Evolutionary conservation across 2,329 filamentous ascomycete genomes (phyloP), one percentile per base, ranked within the genome.

Genomic region (Curvularia lunata): DNA sequence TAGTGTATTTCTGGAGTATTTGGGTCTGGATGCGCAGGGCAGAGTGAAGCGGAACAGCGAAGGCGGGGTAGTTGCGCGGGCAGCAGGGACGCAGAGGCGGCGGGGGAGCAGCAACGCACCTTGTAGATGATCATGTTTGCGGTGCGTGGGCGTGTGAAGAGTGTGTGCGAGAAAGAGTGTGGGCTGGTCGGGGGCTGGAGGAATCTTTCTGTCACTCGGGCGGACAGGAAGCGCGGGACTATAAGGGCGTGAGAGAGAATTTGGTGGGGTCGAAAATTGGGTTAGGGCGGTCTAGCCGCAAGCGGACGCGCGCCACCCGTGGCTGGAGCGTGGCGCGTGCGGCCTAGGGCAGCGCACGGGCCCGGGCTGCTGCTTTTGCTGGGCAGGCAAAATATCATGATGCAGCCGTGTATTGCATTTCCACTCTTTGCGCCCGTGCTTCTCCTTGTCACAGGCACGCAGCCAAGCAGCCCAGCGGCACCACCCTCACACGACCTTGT

Each of bases 91-190:
- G 38, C 13, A 41, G 61, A n/a, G 21, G 23, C 21, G 32, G 34
- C 34, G 23, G 47, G n/a, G 53, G 23, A 48, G 48, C 52, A 42
- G 52, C 19, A 43, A 65, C 79, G 59, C 62, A 85, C 83, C 79
- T 84, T 85, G 80, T 76, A 85, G 73, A 85, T 85, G 66, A 85
- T 83, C 83, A 85, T 85, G 62, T 54, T 52, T 43, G 52, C 56
- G 57, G 58, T 43, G 49, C 42, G 45, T 51, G 56, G 64, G 56
- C 25, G 48, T 47, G 28, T 41, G 50, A 32, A 27, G 32, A 48
- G n/a, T 54, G 51, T 13, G 34, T 40, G 56, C n/a, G 58, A 25
- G 59, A 52, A 53, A 57, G 48, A 48, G 54, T 58, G 59, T 64
- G 56, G 38, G 52, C 55, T 53, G 48, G 60, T 57, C 53, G 55